Percentiles rank a stretch among this genome's conserved stretches.
Conservation (phyloP, 2,329 filamentous ascomycete genomes). For the Alternaria arborescens region DNA sequence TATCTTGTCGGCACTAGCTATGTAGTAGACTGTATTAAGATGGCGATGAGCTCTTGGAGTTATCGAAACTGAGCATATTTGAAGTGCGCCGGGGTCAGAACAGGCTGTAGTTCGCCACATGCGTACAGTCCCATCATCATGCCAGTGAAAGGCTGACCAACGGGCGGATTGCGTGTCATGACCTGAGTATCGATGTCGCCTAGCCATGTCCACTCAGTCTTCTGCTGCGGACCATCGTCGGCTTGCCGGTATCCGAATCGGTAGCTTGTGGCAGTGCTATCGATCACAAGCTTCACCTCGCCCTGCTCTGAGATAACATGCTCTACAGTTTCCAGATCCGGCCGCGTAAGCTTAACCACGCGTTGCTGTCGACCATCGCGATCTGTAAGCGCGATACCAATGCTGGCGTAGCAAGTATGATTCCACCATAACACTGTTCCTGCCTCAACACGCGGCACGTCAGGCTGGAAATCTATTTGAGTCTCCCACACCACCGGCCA, state of each 20-base stretch:
- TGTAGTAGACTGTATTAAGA: neutral
- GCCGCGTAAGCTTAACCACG: constrained; percentile 13
- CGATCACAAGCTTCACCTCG: constrained; percentile 29
- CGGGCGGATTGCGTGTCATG: constrained; percentile 49
- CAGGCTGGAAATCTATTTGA: constrained; percentile 58
- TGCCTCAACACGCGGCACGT: constrained; percentile 58
- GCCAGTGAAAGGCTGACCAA: constrained; percentile 56
- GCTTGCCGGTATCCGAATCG: constrained; percentile 35
- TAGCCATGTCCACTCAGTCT: constrained; percentile 19
- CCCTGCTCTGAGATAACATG: constrained; percentile 17
- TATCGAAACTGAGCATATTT: constrained; percentile 24
- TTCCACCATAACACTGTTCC: constrained; percentile 65
- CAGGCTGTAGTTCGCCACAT: constrained; percentile 54
- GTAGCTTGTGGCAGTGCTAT: constrained; percentile 22
- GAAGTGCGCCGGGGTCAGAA: constrained; percentile 55
- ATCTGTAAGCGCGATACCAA: constrained; percentile 47
- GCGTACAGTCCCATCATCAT: constrained; percentile 59
- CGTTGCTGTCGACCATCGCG: constrained; percentile 4
- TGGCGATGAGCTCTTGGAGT: neutral
- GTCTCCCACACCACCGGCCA: constrained; percentile 56
- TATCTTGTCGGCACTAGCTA: neutral
- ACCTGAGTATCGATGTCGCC: constrained; percentile 38
- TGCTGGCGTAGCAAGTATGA: constrained; percentile 56
- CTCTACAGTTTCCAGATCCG: constrained; percentile 23
- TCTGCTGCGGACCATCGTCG: neutral